These are phyloP conservation scores for Saccharomycopsis crataegensis DNA, from an alignment of 1,139 yeast species.

Conservation along the genomic window DNA sequence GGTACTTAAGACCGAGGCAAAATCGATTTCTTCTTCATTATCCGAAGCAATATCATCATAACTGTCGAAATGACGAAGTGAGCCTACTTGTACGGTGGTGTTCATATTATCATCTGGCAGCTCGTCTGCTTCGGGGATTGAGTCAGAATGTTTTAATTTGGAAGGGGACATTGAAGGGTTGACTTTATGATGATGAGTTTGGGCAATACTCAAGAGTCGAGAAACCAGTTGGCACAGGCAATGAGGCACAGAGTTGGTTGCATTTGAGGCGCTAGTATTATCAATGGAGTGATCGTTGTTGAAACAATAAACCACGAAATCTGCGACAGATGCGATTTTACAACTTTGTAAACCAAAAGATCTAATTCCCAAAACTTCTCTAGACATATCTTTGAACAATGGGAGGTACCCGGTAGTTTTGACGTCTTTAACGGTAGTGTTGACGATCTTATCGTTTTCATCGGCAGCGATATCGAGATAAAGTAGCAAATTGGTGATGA, in stretches of 20 bases:
- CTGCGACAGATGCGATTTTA: constrained; percentile 61
- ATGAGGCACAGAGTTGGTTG: constrained; percentile 11
- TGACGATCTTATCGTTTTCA: constrained; percentile 20
- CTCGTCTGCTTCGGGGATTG: too few relatives aligned
- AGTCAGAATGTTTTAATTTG: too few relatives aligned
- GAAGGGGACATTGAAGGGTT: background rate
- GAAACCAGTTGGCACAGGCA: constrained; percentile 39
- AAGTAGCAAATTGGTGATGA: constrained; percentile 20
- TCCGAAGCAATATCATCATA: constrained; percentile 6
- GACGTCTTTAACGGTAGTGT: constrained; percentile 38
- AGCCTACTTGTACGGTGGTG: background rate
- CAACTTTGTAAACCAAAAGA: constrained; percentile 74
- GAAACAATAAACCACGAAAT: constrained; percentile 57
- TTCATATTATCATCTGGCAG: too few relatives aligned
- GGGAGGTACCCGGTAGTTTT: constrained; percentile 41
- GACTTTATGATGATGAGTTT: constrained; percentile 30
- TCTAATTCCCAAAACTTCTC: constrained; percentile 59
- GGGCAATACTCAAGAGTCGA: constrained; percentile 50
- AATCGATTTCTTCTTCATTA: constrained; percentile 5
- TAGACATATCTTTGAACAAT: constrained; percentile 44
- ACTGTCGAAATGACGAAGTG: background rate
- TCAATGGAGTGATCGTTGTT: constrained; percentile 30
- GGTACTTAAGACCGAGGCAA: background rate
- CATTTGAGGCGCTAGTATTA: constrained; percentile 11
- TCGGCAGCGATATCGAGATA: constrained; percentile 21